Evolutionary conservation across 1,284 basidiomycete genomes (phyloP), one percentile per base, ranked within the genome.

Genomic region (Marasmius oreades): DNA sequence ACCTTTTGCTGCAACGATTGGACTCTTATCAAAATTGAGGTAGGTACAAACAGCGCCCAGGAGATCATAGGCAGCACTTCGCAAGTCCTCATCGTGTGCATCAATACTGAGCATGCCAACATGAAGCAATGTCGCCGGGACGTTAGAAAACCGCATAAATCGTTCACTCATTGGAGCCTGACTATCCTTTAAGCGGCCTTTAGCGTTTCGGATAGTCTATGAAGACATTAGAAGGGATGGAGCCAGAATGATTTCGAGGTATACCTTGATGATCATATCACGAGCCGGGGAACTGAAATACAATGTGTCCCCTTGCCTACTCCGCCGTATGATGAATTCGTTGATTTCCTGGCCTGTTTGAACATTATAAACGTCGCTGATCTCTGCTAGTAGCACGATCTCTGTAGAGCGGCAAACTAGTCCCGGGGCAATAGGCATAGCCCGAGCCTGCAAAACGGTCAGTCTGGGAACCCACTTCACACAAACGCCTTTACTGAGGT

Each of bases 291-390:
- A 88, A 10, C 82, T 84, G 67, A 90, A 88, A 62, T 88, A 88
- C 42, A 88, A 71, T 0, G 85, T 90, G 12, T 80, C 77, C 3
- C 84, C 83, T 61, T 90, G 84, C 58, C 81, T 82, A 63, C 81
- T 85, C 63, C 86, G 78, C 43, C 90, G 79, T 63, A 95, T 85
- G 58, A 92, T 87, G 64, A 95, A 90, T 66, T 93, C 90, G 57
- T 89, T 77, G n/a, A 79, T 74, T 55, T 93, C 88, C 14, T 84
- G 78, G 6, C 87, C 86, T 3, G 84, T 88, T 2, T 85, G 82
- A 16, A 92, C 85, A 54, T 88, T 89, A 67, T 92, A 90, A 1
- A 92, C 82, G 65, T 95, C 93, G 70, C 90, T 92, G 61, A 95
- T 81, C 58, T 94, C 92, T 3, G 80, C 73, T 55, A 93, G 76